phyloP scores from a whole-genome alignment of 177 flowering plant genomes.

The Tripterygium wilfordii region DNA sequence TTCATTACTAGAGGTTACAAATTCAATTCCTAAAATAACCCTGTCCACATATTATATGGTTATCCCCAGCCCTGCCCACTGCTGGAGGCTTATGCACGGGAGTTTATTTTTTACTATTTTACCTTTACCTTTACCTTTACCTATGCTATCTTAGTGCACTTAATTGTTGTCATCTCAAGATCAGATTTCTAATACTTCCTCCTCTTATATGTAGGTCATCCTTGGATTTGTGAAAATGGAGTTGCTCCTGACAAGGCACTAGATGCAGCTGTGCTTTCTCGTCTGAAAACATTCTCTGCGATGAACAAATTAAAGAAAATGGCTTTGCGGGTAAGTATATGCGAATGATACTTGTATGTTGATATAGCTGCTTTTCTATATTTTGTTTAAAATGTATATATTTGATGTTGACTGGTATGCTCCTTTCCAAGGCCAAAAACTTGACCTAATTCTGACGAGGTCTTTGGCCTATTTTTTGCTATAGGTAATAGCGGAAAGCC shows the following conservation, averaged over 20 bases:
- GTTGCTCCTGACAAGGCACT: conserved; percentile 7
- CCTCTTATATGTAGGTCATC: conserved; percentile 59
- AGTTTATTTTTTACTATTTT: no score
- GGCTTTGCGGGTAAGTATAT: conserved; percentile 74
- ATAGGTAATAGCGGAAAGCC: conserved; percentile 83
- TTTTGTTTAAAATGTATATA: background rate
- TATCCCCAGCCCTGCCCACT: no score
- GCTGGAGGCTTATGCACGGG: no score
- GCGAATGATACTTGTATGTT: background rate
- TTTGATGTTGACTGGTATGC: background rate
- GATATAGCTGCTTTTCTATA: background rate
- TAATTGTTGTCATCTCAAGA: background rate
- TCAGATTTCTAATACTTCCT: conserved; percentile 53
- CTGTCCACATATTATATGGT: no score
- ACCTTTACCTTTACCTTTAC: no score
- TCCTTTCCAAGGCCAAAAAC: background rate
- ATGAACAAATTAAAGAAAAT: conserved; percentile 7
- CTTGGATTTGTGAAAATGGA: conserved; percentile 9
- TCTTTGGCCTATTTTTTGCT: conserved; percentile 2
- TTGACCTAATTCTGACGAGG: background rate
- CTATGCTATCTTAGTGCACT: background rate
- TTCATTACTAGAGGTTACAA: no score
- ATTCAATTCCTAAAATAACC: no score
- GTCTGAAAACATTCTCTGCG: conserved; percentile 4
- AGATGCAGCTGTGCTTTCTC: conserved; percentile 6